Conservation (phyloP, 257 asterid species). For the Solanum clarkiae region DNA sequence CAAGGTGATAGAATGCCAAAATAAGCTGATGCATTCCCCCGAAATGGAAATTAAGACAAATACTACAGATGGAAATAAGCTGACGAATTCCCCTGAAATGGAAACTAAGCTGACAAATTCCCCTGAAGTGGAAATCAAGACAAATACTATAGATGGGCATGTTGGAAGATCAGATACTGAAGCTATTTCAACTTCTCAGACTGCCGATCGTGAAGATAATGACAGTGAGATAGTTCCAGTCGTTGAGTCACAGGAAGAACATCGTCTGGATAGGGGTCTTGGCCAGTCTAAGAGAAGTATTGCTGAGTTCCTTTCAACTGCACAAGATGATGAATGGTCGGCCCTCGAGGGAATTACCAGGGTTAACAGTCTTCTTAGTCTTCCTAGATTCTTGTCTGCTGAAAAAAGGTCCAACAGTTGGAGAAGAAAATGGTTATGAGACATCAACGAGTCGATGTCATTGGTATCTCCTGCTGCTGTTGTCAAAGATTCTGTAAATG, state of each 20-base stretch:
- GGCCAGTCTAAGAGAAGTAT: constrained; percentile 89
- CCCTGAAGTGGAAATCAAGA: constrained; percentile 22
- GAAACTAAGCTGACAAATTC: constrained; percentile 7
- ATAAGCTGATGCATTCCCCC: constrained; percentile 2
- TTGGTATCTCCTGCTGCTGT: not conserved
- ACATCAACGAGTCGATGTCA: not conserved
- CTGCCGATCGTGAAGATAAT: constrained; percentile 9
- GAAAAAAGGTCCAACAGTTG: constrained; percentile 64
- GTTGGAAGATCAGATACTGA: constrained; percentile 2
- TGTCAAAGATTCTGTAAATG: not conserved
- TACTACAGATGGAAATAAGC: not conserved
- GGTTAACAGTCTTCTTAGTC: constrained; percentile 85
- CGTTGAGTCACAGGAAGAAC: constrained; percentile 34
- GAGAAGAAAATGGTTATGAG: constrained; percentile 89
- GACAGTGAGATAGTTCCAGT: constrained; percentile 66
- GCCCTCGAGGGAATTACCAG: constrained; percentile 89
- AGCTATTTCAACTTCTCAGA: constrained; percentile 4
- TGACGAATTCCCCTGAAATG: constrained; percentile 7
- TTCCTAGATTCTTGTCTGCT: constrained; percentile 78
- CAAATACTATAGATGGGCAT: not conserved
- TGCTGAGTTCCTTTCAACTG: constrained; percentile 75
- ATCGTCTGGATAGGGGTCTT: constrained; percentile 8
- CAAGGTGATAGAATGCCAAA: constrained; percentile 9
- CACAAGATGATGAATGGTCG: constrained; percentile 92
- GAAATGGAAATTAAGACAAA: constrained; percentile 17